phyloP scores from a whole-genome alignment of 768 basidiomycete species.

The Suillus paluster region DNA sequence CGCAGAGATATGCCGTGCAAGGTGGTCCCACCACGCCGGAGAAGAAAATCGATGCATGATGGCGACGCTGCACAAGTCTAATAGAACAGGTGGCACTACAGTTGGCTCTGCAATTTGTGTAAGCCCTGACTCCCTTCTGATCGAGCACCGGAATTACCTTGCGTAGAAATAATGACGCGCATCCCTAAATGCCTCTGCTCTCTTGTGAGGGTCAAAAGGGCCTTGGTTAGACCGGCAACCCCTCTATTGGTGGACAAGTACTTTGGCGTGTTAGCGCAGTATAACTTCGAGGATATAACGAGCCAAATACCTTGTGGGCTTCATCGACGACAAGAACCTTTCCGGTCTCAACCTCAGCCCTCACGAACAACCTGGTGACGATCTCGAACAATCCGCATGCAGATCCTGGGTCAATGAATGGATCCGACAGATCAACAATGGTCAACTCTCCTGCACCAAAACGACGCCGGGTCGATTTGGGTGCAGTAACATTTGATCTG shows the following conservation, averaged over 20 bases:
- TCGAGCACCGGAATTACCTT: conserved; percentile 43
- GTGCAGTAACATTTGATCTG: not conserved
- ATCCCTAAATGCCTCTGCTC: conserved; percentile 68
- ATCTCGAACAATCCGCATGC: conserved; percentile 69
- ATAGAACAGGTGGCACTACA: conserved; percentile 58
- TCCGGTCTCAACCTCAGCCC: conserved; percentile 54
- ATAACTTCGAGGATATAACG: conserved; percentile 7
- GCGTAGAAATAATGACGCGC: conserved; percentile 68
- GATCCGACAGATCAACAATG: conserved; percentile 65
- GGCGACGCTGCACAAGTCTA: conserved; percentile 60
- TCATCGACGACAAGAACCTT: conserved; percentile 69
- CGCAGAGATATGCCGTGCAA: conserved; percentile 61
- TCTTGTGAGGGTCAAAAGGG: conserved; percentile 55
- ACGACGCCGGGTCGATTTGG: conserved; percentile 8
- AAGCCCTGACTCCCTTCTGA: not conserved
- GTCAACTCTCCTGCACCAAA: conserved; percentile 60
- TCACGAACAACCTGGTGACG: conserved; percentile 57
- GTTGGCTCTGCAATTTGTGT: conserved; percentile 53
- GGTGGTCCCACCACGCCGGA: conserved; percentile 65
- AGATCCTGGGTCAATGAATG: conserved; percentile 60
- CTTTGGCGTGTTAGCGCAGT: not conserved
- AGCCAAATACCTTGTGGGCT: conserved; percentile 56
- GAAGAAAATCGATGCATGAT: conserved; percentile 70
- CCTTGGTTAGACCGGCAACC: conserved; percentile 52
- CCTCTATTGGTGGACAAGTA: conserved; percentile 51